A percentile compares a stretch with the other conserved stretches of the same genome.
Evolutionary conservation across 2,329 filamentous ascomycete species (phyloP).

Genomic region (Claviceps sp.): DNA sequence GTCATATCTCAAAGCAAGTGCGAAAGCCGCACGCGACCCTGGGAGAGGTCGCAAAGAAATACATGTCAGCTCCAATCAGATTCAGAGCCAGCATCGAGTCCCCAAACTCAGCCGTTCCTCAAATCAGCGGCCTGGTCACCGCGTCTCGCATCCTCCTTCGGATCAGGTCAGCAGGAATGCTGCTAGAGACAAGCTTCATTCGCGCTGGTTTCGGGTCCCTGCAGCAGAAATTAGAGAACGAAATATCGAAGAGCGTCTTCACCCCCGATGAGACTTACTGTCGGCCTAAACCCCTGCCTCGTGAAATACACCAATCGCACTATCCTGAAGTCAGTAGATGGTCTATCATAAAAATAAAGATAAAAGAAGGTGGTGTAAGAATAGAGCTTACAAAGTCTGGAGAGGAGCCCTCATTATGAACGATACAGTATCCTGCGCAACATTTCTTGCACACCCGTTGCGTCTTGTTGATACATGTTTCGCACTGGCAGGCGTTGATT

Average conservation of each 20-base stretch:
- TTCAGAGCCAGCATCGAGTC: too few species aligned
- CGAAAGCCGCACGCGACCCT: neutral
- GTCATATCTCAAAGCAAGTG: neutral
- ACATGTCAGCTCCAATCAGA: too few species aligned
- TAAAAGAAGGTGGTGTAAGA: neutral
- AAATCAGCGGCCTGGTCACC: constrained; percentile 5
- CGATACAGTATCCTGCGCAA: constrained; percentile 66
- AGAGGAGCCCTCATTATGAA: constrained; percentile 72
- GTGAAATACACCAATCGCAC: constrained; percentile 31
- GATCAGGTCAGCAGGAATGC: constrained; percentile 3
- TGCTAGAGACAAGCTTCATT: neutral
- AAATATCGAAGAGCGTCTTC: neutral
- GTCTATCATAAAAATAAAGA: neutral
- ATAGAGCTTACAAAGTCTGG: constrained; percentile 36
- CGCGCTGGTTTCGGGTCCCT: constrained; percentile 3
- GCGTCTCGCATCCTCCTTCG: constrained; percentile 7
- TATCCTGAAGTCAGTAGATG: constrained; percentile 20
- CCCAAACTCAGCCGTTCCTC: neutral
- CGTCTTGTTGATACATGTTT: constrained; percentile 56
- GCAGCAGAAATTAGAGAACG: neutral
- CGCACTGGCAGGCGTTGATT: constrained; percentile 40
- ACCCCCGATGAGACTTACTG: constrained; percentile 7
- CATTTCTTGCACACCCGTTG: constrained; percentile 62
- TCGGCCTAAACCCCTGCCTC: constrained; percentile 20
- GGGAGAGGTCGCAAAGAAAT: neutral